Evolutionary conservation across 495 filamentous ascomycete genomes (phyloP).

Genomic region (Lineolata rhizophorae): DNA sequence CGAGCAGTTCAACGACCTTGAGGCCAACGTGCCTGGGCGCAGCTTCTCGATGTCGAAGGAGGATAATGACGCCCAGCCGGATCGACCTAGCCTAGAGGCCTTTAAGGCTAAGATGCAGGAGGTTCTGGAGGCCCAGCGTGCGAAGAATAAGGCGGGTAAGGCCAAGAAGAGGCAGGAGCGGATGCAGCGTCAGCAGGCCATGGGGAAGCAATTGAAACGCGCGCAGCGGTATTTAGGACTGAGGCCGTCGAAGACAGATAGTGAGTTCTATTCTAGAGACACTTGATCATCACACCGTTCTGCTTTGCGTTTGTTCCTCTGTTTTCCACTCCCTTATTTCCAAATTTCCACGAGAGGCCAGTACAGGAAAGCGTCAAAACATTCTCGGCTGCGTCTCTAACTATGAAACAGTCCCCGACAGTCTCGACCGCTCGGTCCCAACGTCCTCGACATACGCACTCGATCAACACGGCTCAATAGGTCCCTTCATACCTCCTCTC

Average conservation of each 20-base stretch:
- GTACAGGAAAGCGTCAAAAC: too few species aligned
- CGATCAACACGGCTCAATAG: background rate
- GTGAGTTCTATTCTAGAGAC: background rate
- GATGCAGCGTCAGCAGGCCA: constrained; percentile 22
- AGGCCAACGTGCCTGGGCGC: constrained; percentile 9
- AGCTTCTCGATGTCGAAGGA: constrained; percentile 5
- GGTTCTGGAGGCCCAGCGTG: constrained; percentile 20
- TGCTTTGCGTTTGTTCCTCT: too few species aligned
- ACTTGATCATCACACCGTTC: too few species aligned
- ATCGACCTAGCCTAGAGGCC: constrained; percentile 17
- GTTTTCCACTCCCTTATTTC: too few species aligned
- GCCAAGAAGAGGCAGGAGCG: constrained; percentile 23
- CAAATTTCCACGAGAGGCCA: too few species aligned
- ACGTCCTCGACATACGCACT: too few species aligned
- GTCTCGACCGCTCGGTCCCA: too few species aligned
- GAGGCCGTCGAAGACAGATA: constrained; percentile 12
- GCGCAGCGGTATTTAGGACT: constrained; percentile 50
- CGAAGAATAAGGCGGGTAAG: constrained; percentile 22
- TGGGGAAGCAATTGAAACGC: constrained; percentile 30
- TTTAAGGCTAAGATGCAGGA: constrained; percentile 28
- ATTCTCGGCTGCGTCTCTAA: too few species aligned
- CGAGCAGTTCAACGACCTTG: constrained; percentile 16
- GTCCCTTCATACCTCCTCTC: constrained; percentile 6
- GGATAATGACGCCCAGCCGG: constrained; percentile 2
- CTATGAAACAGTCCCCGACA: too few species aligned